These are phyloP conservation scores for Fusarium fujikuroi DNA, from an alignment of 2,329 filamentous ascomycete genomes.

Conservation along the genomic window DNA sequence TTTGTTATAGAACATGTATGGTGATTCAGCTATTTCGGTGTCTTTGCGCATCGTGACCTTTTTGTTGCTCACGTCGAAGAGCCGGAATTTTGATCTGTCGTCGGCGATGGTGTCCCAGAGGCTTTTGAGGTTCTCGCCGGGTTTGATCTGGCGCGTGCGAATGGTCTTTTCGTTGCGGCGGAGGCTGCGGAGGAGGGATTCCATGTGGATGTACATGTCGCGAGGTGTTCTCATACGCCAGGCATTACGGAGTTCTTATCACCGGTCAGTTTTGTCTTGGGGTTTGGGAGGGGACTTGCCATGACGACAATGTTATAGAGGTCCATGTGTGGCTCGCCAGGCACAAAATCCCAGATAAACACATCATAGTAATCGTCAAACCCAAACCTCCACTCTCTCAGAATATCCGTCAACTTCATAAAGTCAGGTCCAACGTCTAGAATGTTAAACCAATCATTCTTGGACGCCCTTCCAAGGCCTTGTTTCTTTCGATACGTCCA, in stretches of 20 bases:
- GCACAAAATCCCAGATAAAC: constrained; percentile 45
- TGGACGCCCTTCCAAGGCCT: constrained; percentile 43
- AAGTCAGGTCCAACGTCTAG: constrained; percentile 41
- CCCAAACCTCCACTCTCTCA: constrained; percentile 43
- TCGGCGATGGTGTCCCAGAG: constrained; percentile 41
- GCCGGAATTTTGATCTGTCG: constrained; percentile 24
- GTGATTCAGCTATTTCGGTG: neutral
- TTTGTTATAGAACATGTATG: constrained; percentile 45
- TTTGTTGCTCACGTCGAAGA: constrained; percentile 18
- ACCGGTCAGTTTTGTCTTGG: neutral
- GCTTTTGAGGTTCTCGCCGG: constrained; percentile 36
- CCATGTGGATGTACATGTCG: constrained; percentile 41
- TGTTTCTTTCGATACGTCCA: constrained; percentile 44
- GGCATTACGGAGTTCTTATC: constrained; percentile 42
- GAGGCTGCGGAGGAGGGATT: constrained; percentile 34
- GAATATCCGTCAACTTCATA: constrained; percentile 38
- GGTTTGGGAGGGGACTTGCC: neutral
- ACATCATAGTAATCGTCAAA: constrained; percentile 47
- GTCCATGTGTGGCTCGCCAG: constrained; percentile 18
- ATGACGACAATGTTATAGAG: constrained; percentile 36
- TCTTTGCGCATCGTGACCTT: constrained; percentile 4
- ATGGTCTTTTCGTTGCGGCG: constrained; percentile 39
- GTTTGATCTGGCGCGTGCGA: constrained; percentile 40
- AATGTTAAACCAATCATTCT: constrained; percentile 41
- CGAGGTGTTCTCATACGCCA: constrained; percentile 39